Conservation (phyloP, 2,329 filamentous ascomycete genomes). For the Neonectria ditissima region DNA sequence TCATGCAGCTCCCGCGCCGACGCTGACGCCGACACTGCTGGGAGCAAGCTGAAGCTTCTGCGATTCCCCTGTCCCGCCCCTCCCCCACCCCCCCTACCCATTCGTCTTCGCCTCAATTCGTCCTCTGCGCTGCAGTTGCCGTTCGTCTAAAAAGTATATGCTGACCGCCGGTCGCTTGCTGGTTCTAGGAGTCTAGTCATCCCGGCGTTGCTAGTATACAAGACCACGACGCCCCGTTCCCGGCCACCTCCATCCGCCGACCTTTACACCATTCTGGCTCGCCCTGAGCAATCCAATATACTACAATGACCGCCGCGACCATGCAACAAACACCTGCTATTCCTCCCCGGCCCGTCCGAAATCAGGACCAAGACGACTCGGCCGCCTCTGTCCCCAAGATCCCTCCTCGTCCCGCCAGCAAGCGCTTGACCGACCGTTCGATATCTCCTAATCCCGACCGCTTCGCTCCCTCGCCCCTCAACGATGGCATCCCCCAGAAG, state of each 20-base stretch:
- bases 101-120: conserved; percentile 20
- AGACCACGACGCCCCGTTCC: conserved; percentile 24
- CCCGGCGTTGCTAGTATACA: conserved; percentile 31
- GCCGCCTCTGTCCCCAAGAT: conserved; percentile 70
- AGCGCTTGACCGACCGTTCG: conserved; percentile 77
- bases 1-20: conserved; percentile 16
- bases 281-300: conserved; percentile 30
- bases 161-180: conserved; percentile 42
- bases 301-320: conserved; percentile 62
- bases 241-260: conserved; percentile 25
- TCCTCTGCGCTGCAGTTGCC: conserved; percentile 18
- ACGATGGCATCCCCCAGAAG: conserved; percentile 71
- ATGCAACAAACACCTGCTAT: conserved; percentile 64
- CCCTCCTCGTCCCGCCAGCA: conserved; percentile 80
- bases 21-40: conserved; percentile 16
- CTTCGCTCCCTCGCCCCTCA: conserved; percentile 88
- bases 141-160: conserved; percentile 35
- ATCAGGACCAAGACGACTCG: conserved; percentile 59
- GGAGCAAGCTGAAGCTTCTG: conserved; percentile 12
- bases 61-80: conserved; percentile 27
- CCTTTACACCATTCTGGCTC: conserved; percentile 28
- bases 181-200: conserved; percentile 33
- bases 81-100: conserved; percentile 17
- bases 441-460: conserved; percentile 81
- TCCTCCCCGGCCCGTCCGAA: conserved; percentile 67